A percentile compares a stretch with the other conserved stretches of the same genome.
These are phyloP conservation scores for Calocybe cyanea DNA, from an alignment of 768 basidiomycete species.

Conservation along the genomic window DNA sequence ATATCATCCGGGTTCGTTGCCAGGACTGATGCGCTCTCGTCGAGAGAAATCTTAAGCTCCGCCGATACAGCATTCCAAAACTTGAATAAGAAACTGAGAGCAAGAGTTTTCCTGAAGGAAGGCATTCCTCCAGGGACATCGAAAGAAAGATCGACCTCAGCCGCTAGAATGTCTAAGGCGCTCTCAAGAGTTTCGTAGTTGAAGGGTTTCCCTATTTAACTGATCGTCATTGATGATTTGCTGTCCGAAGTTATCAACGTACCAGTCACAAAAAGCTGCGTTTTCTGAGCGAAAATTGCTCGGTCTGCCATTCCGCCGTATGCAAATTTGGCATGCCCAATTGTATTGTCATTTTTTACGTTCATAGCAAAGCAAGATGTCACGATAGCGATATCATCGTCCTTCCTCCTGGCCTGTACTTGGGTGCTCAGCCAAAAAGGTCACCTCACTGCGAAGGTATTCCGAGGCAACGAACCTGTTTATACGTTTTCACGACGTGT, in stretches of 20 bases:
- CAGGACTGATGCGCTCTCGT: neutral
- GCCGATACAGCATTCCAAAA: conserved; percentile 15
- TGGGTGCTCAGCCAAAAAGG: neutral
- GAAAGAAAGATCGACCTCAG: conserved; percentile 11
- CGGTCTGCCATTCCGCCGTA: conserved; percentile 16
- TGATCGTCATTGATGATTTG: neutral
- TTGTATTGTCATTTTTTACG: conserved; percentile 5
- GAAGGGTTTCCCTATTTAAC: conserved; percentile 6
- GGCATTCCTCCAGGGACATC: conserved; percentile 16
- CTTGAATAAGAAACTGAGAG: conserved; percentile 16
- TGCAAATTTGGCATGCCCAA: conserved; percentile 11
- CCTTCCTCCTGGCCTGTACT: conserved; percentile 9
- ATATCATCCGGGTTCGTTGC: conserved; percentile 5
- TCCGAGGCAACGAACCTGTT: conserved; percentile 8
- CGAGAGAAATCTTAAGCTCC: conserved; percentile 9
- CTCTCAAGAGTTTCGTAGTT: conserved; percentile 9
- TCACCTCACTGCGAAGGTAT: no score
- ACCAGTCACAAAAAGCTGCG: conserved; percentile 11
- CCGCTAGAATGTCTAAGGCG: conserved; percentile 8
- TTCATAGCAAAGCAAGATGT: conserved; percentile 13
- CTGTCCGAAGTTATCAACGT: neutral
- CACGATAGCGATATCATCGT: conserved; percentile 16
- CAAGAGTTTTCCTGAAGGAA: conserved; percentile 14
- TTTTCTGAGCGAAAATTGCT: conserved; percentile 13
- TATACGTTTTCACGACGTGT: conserved; percentile 15